Evolutionary conservation across 257 asterid genomes (phyloP), one percentile per base, ranked within the genome.

Genomic region (Nicotiana tomentosiformis): DNA sequence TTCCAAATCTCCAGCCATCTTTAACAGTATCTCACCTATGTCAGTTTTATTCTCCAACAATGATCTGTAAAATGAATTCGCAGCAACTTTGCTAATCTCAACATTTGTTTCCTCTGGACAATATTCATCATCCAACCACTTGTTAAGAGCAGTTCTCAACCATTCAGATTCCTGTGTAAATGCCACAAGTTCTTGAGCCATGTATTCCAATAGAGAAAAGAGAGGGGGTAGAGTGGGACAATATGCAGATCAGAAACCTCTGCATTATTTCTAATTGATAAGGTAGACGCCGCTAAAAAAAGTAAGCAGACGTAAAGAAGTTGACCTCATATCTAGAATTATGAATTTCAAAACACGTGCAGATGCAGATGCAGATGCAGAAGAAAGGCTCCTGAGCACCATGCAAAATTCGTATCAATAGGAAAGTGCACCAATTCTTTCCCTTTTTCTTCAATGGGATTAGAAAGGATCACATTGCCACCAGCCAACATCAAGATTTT

Each of bases 51-150:
- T 90, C 49, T 85, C 93, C 86, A 87, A 76, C 85, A 95, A 86
- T 8, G 97, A 90, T 81, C 84, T 90, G 89, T 90, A 90, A 85
- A 86, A 91, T 1, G 98, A 93, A 35, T 39, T 77, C 3, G 97
- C 93, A 78, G 98, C 98, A 30, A 92, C 87, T 82, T 82, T 88
- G 87, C 98, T 95, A 56, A 95, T 95, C 51, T 91, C 94, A 39
- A 89, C 15, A 68, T 95, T 95, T 12, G 98, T 93, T 37, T 86
- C 88, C 95, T 95, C 98, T 2, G 97, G 97, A 84, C 98, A 95
- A 80, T 93, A 95, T 87, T 95, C 98, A 10, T 93, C 95, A 81
- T 95, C 98, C 89, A 95, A 85, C 98, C 98, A 95, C 88, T 92
- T 91, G 72, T 90, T 92, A 60, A 93, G 92, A 56, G 92, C 88